Base-by-base conservation (phyloP, 2,329 filamentous ascomycete genomes). In the Colletotrichum sidae region DNA sequence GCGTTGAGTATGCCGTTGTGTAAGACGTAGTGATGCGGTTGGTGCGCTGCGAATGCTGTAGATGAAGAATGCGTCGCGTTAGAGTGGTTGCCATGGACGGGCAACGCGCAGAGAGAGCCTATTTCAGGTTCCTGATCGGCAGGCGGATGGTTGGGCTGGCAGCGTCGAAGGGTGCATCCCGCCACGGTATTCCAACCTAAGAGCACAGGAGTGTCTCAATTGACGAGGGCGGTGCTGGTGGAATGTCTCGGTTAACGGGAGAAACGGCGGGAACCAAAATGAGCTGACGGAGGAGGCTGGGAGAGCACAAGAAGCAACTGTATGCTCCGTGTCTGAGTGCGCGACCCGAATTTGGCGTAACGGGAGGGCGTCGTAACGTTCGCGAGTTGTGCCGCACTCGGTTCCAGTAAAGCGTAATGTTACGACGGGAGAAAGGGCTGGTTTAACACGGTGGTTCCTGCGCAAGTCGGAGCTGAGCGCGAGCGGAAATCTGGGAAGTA, bases 191-290 rank as follows among this genome's bases (percentile, higher is more conserved):
- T 52, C 42, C 51, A 11, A 41, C 55, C 39, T 53, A 25, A 52
- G 44, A 49, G 39, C 51, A 46, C 62, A 65, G 41, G 57, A 65
- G 62, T 65, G 62, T 65, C 62, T 65, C 52, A 56, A 65, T 55
- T 56, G 57, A 42, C 45, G 52, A 12, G 39, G 25, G 56, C 4
- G 17, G 61, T 44, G 35, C 15, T 61, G 41, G 15, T 56, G 35
- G 56, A 55, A 62, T 55, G 51, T 65, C 57, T 62, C 35, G 34
- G 42, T n/a, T 37, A 45, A 17, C 37, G 52, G 39, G 25, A 55
- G 38, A 44, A 51, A 47, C 60, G 55, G 39, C 45, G 49, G 13
- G 44, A 38, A 17, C 8, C 15, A 13, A 15, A 33, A 12, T 44
- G n/a, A 42, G 44, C 50, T 55, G 45, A 45, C 50, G 13, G 38